Percentiles rank a stretch among this genome's conserved stretches.
phyloP scores from a whole-genome alignment of 768 basidiomycete species.

The Butyriboletus loyo region DNA sequence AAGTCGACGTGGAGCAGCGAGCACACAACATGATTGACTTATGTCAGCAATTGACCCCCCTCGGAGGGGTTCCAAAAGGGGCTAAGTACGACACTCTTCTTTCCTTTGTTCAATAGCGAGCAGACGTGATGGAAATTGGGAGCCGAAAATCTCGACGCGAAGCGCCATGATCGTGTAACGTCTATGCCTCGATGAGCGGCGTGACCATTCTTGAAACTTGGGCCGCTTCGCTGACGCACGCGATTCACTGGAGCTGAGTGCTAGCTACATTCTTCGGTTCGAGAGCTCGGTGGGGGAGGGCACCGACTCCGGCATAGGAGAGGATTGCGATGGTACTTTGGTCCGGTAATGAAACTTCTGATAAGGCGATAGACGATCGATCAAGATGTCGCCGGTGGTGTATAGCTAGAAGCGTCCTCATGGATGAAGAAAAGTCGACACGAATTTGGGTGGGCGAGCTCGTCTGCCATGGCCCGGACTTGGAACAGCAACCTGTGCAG shows the following conservation, averaged over 20 bases:
- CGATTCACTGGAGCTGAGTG: neutral
- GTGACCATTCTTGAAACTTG: no score
- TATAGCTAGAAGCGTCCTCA: no score
- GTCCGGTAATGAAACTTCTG: neutral
- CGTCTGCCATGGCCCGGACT: no score
- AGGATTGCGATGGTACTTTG: neutral
- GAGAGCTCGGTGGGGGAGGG: neutral
- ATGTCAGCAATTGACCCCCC: constrained; percentile 12
- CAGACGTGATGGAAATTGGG: neutral
- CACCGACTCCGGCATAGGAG: neutral
- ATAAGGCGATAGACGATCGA: neutral
- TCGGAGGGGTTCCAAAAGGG: constrained; percentile 5
- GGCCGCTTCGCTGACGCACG: no score
- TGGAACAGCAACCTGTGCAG: neutral
- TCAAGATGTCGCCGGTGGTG: no score
- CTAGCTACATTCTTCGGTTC: neutral
- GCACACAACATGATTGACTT: constrained; percentile 1
- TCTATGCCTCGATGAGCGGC: no score
- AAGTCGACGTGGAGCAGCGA: constrained; percentile 28
- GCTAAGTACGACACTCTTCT: no score
- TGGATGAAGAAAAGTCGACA: no score
- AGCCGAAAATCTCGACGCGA: no score
- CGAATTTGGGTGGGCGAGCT: no score
- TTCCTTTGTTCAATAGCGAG: neutral
- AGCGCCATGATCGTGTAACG: no score